Base-by-base conservation (phyloP, 768 basidiomycete species). In the Rhizopogon salebrosus region DNA sequence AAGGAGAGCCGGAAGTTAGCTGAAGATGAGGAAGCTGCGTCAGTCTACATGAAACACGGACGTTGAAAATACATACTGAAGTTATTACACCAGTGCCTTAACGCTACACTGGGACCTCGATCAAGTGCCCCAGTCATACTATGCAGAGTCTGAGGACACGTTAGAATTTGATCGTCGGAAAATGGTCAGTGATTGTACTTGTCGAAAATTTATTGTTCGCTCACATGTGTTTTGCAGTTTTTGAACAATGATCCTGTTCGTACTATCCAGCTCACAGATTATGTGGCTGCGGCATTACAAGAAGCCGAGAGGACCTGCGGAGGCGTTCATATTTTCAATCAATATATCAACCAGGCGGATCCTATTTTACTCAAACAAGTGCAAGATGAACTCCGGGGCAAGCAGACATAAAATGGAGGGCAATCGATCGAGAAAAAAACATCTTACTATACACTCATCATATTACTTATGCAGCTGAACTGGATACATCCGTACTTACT, bases 91-190 rank as follows among this genome's bases (percentile, higher is more conserved):
- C 38, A 69, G 69, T n/a, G 57, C 62, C 27, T 71, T 89, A 8
- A 71, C 74, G 22, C 73, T 83, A 18, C 85, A 78, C 60, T 92
- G 91, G 92, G 89, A 90, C 57, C 65, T 81, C 3, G 71, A 83
- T 52, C 76, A 74, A 49, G 75, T 85, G 2, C 83, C 85, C 11
- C 60, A 66, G 7, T 72, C 77, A 2, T 85, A 80, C 60, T 89
- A 80, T 60, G 76, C 79, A 36, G 78, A 76, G n/a, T 79, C 80
- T 9, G 78, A 87, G 65, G 84, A 78, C 7, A 91, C 88, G 1
- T 73, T 81, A 6, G 92, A 95, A 65, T 85, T 85, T 57, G 70
- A 76, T n/a, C 86, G 92, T 29, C 81, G 90, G 39, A 81, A 84
- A 71, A 70, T 72, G 52, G 92, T 93, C 64, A 34, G 79, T 70